Percentiles rank a stretch among this genome's conserved stretches.
Evolutionary conservation across 2,329 filamentous ascomycete genomes (phyloP).

Genomic region (Beauveria pseudobassiana): DNA sequence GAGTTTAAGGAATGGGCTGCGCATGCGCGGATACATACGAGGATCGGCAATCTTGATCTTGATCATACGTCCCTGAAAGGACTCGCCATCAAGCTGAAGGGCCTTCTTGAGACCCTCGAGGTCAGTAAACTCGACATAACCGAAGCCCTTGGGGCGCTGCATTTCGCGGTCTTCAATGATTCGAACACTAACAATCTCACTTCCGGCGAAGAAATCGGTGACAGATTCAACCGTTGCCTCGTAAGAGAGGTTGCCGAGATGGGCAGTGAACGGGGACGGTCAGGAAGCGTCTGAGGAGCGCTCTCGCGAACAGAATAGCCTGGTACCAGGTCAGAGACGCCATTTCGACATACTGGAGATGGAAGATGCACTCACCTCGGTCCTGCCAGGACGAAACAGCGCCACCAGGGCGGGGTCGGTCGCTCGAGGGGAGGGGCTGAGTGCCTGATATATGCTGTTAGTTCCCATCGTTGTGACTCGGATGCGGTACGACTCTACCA

Average conservation of each 20-base stretch:
- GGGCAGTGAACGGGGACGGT: constrained; percentile 93
- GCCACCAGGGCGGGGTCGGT: constrained; percentile 33
- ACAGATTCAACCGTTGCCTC: constrained; percentile 81
- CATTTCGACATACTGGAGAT: background rate
- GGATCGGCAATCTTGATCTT: constrained; percentile 95
- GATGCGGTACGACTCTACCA: constrained; percentile 23
- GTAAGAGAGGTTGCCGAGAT: constrained; percentile 94
- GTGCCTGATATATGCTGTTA: constrained; percentile 34
- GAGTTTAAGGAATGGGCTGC: background rate
- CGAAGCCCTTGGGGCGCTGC: constrained; percentile 92
- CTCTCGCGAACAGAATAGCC: constrained; percentile 62
- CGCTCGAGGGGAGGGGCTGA: constrained; percentile 46
- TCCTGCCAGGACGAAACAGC: constrained; percentile 34
- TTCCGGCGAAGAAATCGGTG: constrained; percentile 75
- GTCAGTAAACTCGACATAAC: constrained; percentile 88
- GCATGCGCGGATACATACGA: constrained; percentile 53
- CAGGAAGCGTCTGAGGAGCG: constrained; percentile 66
- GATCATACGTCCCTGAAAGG: constrained; percentile 83
- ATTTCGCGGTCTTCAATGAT: constrained; percentile 96
- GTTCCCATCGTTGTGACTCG: background rate
- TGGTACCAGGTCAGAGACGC: constrained; percentile 23
- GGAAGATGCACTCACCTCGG: constrained; percentile 29
- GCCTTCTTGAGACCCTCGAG: constrained; percentile 89
- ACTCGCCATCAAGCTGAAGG: constrained; percentile 70
- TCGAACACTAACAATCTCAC: constrained; percentile 81